Evolutionary conservation across 768 basidiomycete genomes (phyloP).

Genomic region (Chalciporus sphaerocephalus): DNA sequence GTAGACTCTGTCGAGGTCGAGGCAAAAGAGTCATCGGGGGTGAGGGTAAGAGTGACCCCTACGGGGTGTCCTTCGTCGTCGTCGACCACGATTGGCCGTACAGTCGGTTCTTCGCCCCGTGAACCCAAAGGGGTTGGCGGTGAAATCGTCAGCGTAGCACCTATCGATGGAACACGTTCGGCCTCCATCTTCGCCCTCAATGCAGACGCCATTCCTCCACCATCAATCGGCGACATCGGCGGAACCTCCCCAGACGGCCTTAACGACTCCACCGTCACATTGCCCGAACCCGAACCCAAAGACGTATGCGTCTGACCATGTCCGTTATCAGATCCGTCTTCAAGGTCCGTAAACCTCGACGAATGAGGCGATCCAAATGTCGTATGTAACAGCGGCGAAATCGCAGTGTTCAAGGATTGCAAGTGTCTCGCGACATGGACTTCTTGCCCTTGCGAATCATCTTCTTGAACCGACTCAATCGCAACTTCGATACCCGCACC

Average conservation of each 20-base stretch:
- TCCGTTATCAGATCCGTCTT: constrained; percentile 27
- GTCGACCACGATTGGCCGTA: constrained; percentile 15
- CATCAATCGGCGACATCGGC: constrained; percentile 10
- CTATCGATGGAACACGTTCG: constrained; percentile 2
- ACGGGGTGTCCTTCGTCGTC: constrained; percentile 10
- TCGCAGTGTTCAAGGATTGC: constrained; percentile 5
- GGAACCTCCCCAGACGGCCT: constrained; percentile 14
- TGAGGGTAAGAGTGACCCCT: constrained; percentile 5
- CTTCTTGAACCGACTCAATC: constrained; percentile 11
- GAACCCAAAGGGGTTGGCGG: not conserved
- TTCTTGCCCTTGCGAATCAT: constrained; percentile 10
- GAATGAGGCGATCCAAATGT: constrained; percentile 40
- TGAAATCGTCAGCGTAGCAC: not conserved
- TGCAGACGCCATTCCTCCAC: constrained; percentile 16
- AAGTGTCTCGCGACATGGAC: not conserved
- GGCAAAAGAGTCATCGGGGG: constrained; percentile 1
- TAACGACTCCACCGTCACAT: constrained; percentile 14
- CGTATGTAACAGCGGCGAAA: constrained; percentile 40
- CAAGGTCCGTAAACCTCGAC: constrained; percentile 27
- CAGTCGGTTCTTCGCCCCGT: constrained; percentile 1
- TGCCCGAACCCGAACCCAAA: constrained; percentile 1
- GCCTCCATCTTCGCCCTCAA: constrained; percentile 16
- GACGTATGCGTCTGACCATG: constrained; percentile 15
- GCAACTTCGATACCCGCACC: constrained; percentile 13
- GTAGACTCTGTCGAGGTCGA: constrained; percentile 13